A percentile compares a stretch with the other conserved stretches of the same genome.
Evolutionary conservation across 2,329 filamentous ascomycete species (phyloP).

Genomic region (Incumbomyces lentus): DNA sequence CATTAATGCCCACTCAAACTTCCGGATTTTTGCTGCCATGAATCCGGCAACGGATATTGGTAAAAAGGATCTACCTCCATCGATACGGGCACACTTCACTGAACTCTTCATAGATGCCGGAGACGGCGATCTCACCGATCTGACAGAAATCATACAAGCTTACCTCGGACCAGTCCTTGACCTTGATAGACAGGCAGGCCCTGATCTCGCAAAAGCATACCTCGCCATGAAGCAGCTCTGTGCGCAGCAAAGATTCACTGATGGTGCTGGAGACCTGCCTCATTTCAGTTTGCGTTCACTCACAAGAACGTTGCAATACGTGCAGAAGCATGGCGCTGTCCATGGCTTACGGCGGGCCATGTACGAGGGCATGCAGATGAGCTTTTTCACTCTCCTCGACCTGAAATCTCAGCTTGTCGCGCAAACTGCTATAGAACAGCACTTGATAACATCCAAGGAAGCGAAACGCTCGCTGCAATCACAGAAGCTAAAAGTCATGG

Average conservation of each 20-base stretch:
- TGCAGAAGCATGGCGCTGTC: slow-evolving; percentile 68
- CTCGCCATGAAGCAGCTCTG: slow-evolving; percentile 75
- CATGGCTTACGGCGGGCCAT: slow-evolving; percentile 79
- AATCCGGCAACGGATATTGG: slow-evolving; percentile 96
- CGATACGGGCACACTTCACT: slow-evolving; percentile 83
- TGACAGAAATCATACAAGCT: slow-evolving; percentile 76
- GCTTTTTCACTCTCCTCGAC: slow-evolving; percentile 82
- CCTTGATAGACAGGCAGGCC: slow-evolving; percentile 61
- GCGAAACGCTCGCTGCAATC: slow-evolving; percentile 64
- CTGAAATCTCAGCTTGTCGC: slow-evolving; percentile 70
- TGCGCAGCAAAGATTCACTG: slow-evolving; percentile 73
- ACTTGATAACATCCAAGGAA: slow-evolving; percentile 62
- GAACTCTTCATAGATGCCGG: slow-evolving; percentile 91
- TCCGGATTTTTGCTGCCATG: slow-evolving; percentile 97
- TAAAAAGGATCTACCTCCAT: slow-evolving; percentile 83
- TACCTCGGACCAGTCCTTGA: slow-evolving; percentile 67
- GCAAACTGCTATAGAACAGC: slow-evolving; percentile 66
- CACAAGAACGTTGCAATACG: slow-evolving; percentile 80
- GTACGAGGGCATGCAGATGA: slow-evolving; percentile 96
- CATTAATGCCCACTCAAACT: slow-evolving; percentile 79
- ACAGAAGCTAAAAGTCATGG: slow-evolving; percentile 66
- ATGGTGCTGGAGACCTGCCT: slow-evolving; percentile 89
- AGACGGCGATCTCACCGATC: slow-evolving; percentile 73
- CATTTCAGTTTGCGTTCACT: slow-evolving; percentile 95
- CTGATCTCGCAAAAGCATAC: slow-evolving; percentile 79